phyloP scores from a whole-genome alignment of 352 stramenopile genomes.

The Globisporangium nunn region DNA sequence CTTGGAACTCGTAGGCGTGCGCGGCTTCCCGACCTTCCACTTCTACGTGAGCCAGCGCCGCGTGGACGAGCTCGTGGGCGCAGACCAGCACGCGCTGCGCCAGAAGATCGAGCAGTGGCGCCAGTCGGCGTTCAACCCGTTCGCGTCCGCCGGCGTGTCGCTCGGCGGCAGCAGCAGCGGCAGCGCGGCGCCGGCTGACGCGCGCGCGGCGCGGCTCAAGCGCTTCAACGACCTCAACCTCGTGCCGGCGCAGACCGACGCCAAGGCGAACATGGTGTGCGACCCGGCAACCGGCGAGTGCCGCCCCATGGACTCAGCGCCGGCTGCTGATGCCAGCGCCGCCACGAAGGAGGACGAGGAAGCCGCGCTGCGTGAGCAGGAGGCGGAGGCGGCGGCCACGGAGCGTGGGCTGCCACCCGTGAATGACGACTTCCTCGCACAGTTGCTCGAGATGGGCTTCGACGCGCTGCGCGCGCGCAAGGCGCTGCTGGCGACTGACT shows the following conservation, averaged over 20 bases:
- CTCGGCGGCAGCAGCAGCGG: constrained; percentile 26
- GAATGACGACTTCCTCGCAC: constrained; percentile 56
- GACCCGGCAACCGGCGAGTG: constrained; percentile 59
- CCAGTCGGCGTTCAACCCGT: constrained; percentile 82
- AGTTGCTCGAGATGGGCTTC: constrained; percentile 86
- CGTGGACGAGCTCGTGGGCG: constrained; percentile 84
- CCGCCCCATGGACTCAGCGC: constrained; percentile 16
- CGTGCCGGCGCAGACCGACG: constrained; percentile 14
- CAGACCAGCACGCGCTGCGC: constrained; percentile 74
- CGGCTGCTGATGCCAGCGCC: neutral
- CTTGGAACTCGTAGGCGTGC: constrained; percentile 30
- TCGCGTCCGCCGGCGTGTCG: constrained; percentile 65
- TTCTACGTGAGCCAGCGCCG: constrained; percentile 87
- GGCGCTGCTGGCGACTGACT: constrained; percentile 76
- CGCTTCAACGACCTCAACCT: constrained; percentile 64
- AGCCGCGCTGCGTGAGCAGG: constrained; percentile 11
- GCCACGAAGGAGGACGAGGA: constrained; percentile 14
- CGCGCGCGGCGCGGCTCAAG: constrained; percentile 74
- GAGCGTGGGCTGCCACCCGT: constrained; percentile 43
- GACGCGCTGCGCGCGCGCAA: constrained; percentile 72
- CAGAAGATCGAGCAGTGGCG: constrained; percentile 87
- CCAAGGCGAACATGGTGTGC: constrained; percentile 55
- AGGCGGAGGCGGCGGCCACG: constrained; percentile 11
- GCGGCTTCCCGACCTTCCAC: constrained; percentile 88
- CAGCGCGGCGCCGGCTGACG: constrained; percentile 25